Evolutionary conservation across 352 stramenopile species (phyloP), one percentile per base, ranked within the genome.

Genomic region (Paralagenidium karlingii): DNA sequence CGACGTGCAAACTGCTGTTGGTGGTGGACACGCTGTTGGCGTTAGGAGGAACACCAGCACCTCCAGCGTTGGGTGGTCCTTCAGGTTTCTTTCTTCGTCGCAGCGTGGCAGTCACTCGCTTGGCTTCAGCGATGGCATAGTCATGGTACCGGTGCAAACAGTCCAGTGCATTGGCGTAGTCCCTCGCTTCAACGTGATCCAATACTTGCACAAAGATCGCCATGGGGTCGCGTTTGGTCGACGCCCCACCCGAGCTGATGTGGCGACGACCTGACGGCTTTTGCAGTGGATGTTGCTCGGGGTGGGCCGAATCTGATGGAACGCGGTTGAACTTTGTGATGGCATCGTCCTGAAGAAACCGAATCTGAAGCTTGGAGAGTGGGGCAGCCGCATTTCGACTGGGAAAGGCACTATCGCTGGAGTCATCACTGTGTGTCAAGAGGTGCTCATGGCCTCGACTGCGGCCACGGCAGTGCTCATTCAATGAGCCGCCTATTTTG

Each of bases 91-190:
- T n/a, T n/a, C n/a, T n/a, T n/a, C n/a, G n/a, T n/a, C n/a, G n/a
- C n/a, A n/a, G n/a, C n/a, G n/a, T n/a, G n/a, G n/a, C n/a, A 27
- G 34, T 34, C 15, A 29, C 43, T n/a, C 16, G 33, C 24, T 38
- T 51, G 9, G 39, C 38, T 8, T 60, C 44, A 22, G 85, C 68
- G 24, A 94, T 81, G 8, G 78, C 65, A 40, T 95, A 76, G 43
- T 97, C 90, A 59, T 96, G 93, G 47, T 96, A 97, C 41, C 82
- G 66, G 45, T 97, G 87, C n/a, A 97, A 63, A 20, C 65, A 77
- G 42, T 96, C 80, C 4, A 97, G 49, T 16, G 90, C 86, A 12
- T 60, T 63, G 26, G 84, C 68, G 43, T 93, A 92, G 43, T 96
- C 77, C 25, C 75, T 20, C 75, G 48, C 32, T 74, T 56, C 10